phyloP scores from a whole-genome alignment of 768 basidiomycete species.

The Rhodotorula babjevae region DNA sequence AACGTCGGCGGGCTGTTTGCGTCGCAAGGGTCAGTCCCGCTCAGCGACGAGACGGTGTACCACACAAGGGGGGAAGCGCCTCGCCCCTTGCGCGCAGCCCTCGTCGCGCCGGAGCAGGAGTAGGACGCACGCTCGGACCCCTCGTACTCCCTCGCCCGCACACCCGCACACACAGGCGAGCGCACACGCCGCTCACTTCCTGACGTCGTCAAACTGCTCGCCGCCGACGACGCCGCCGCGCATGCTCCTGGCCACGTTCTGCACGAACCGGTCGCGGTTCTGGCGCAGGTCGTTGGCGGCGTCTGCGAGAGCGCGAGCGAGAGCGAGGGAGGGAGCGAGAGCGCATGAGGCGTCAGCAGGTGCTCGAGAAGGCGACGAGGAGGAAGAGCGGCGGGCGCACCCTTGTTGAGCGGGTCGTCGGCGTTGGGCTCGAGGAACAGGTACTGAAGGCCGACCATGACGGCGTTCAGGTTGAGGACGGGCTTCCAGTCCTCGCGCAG shows the following conservation, averaged over 20 bases:
- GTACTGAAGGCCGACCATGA: constrained; percentile 97
- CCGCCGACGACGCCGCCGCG: constrained; percentile 72
- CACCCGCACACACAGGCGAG: neutral
- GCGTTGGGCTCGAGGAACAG: constrained; percentile 98
- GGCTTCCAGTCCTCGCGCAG: constrained; percentile 99
- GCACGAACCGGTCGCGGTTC: constrained; percentile 74
- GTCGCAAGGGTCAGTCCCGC: neutral
- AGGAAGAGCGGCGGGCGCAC: constrained; percentile 51
- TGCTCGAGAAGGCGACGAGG: no score
- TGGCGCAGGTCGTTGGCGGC: constrained; percentile 90
- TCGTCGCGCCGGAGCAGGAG: no score
- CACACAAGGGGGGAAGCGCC: no score
- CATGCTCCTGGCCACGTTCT: constrained; percentile 84
- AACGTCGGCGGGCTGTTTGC: no score
- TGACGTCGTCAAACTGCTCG: constrained; percentile 71
- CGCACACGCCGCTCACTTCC: neutral
- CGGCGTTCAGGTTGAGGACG: constrained; percentile 91
- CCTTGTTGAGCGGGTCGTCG: constrained; percentile 97
- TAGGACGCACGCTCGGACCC: no score
- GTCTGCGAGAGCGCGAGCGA: constrained; percentile 55
- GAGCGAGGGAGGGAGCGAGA: neutral
- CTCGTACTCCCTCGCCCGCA: neutral
- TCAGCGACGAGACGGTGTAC: no score
- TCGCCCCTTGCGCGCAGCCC: no score
- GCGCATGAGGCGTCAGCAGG: no score